phyloP scores from a whole-genome alignment of 768 basidiomycete species.

The Russula earlei region DNA sequence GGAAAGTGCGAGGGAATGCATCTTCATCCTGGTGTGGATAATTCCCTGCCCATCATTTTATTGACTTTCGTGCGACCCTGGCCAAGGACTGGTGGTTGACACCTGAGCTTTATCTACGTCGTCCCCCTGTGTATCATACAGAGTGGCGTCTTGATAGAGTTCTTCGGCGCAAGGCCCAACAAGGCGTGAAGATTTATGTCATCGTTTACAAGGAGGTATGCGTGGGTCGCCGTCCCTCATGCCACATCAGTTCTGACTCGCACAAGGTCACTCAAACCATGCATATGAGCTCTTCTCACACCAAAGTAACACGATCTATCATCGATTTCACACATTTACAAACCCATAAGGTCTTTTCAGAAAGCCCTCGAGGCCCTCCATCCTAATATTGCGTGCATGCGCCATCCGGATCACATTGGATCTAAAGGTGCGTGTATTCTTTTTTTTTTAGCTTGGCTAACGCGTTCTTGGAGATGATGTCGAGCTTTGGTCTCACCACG shows the following conservation, averaged over 20 bases:
- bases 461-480: conserved; percentile 44
- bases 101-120: conserved; percentile 88
- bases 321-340: background rate
- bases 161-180: conserved; percentile 77
- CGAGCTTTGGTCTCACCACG: conserved; percentile 89
- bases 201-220: conserved; percentile 90
- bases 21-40: conserved; percentile 68
- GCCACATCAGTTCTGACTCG: background rate
- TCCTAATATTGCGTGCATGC: conserved; percentile 79
- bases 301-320: conserved; percentile 41
- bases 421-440: conserved; percentile 50
- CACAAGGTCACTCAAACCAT: conserved; percentile 79
- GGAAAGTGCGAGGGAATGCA: conserved; percentile 69
- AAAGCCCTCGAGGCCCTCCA: conserved; percentile 73
- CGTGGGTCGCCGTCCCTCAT: background rate
- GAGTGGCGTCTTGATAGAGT: conserved; percentile 87
- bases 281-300: conserved; percentile 80
- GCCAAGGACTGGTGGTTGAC: conserved; percentile 86
- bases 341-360: conserved; percentile 27
- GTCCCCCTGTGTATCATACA: conserved; percentile 76
- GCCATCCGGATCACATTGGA: conserved; percentile 86
- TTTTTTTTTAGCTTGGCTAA: background rate
- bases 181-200: conserved; percentile 88
- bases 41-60: background rate
- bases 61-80: background rate